These are phyloP conservation scores for Cyberlindnera galapagoensis DNA, from an alignment of 805 yeast species.

Conservation along the genomic window DNA sequence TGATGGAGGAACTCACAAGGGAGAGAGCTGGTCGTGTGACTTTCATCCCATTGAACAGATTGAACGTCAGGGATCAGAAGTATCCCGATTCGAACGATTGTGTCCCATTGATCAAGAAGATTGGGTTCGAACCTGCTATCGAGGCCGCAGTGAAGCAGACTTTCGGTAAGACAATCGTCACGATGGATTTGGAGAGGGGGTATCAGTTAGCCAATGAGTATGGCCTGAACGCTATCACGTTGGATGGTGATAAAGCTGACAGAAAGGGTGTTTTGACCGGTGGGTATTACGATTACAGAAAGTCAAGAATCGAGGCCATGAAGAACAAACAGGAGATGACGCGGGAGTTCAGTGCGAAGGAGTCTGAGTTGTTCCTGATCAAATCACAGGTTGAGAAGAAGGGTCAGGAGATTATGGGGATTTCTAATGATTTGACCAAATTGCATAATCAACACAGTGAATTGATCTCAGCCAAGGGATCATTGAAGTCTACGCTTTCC, in stretches of 20 bases:
- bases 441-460: conserved; percentile 35
- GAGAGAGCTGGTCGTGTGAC: conserved; percentile 80
- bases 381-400: conserved; percentile 32
- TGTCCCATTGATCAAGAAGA: conserved; percentile 72
- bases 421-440: conserved; percentile 38
- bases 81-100: conserved; percentile 61
- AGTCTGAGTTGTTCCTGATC: conserved; percentile 33
- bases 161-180: conserved; percentile 76
- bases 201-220: conserved; percentile 54
- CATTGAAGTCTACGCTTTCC: conserved; percentile 35
- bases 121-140: conserved; percentile 52
- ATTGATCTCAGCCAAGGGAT: conserved; percentile 35
- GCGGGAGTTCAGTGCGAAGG: conserved; percentile 36
- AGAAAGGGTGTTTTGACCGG: conserved; percentile 82
- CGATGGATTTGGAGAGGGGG: conserved; percentile 62
- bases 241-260: conserved; percentile 89
- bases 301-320: conserved; percentile 66
- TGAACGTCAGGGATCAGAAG: conserved; percentile 33
- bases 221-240: conserved; percentile 70
- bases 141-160: conserved; percentile 69
- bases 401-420: conserved; percentile 46
- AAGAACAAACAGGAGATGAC: conserved; percentile 48
- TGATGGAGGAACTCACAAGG: conserved; percentile 70
- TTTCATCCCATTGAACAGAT: conserved; percentile 80
- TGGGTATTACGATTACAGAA: conserved; percentile 70